phyloP scores from a whole-genome alignment of 192 early-diverging fungal species.

The Umbelopsis isabellina region DNA sequence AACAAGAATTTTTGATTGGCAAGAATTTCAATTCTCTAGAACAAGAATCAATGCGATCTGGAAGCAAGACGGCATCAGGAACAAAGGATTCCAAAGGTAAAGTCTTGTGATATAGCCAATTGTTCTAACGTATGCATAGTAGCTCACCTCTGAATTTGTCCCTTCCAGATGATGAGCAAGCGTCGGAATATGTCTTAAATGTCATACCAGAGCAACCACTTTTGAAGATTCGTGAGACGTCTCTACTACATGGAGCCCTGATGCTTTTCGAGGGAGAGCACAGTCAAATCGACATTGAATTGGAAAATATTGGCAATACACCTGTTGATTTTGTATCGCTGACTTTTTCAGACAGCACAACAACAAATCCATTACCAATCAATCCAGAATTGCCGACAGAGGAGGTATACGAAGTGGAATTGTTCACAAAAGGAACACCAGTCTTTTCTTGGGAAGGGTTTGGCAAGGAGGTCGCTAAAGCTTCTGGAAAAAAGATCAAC shows the following conservation, averaged over 20 bases:
- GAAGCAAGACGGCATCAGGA: background rate
- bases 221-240: conserved; percentile 66
- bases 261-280: conserved; percentile 88
- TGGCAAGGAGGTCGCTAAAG: conserved; percentile 25
- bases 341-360: conserved; percentile 59
- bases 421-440: conserved; percentile 58
- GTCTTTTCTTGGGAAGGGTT: conserved; percentile 59
- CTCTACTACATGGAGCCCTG: conserved; percentile 63
- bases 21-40: background rate
- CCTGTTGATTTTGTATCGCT: conserved; percentile 71
- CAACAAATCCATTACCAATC: conserved; percentile 27
- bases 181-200: conserved; percentile 19
- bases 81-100: background rate
- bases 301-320: conserved; percentile 79
- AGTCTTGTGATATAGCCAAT: background rate
- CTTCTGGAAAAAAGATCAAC: conserved; percentile 42
- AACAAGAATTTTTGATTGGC: conserved; percentile 55
- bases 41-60: background rate
- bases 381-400: conserved; percentile 61
- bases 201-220: conserved; percentile 72
- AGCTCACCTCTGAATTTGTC: background rate
- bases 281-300: conserved; percentile 58
- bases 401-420: conserved; percentile 77
- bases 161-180: background rate
- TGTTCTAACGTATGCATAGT: background rate